Base-by-base conservation (phyloP, 306 rosid species). In the Morella rubra region DNA sequence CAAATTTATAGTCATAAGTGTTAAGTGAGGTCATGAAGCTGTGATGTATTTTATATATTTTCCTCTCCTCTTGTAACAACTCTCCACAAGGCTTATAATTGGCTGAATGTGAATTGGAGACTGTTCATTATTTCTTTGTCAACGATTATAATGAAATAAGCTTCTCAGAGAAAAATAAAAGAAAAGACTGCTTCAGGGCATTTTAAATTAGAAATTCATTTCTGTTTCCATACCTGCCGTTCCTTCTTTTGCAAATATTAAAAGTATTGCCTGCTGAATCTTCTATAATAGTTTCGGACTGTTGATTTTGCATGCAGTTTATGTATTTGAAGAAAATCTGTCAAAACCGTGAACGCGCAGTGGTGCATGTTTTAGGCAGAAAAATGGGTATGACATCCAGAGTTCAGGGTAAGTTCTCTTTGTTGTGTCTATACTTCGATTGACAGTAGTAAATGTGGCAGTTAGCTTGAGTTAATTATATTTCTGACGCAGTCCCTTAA, bases 381-480 rank as follows among this genome's bases (percentile, higher is more conserved):
- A 86, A 72, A 80, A 69, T 84, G 93, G 93, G 91, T 47, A 54
- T 96, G 88, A 81, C 0, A 58, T 91, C 99, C 73, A 96, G 84
- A 96, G 97, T 86, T 19, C 18, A 45, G 99, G 99, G 98, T 96
- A 84, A 92, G 98, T 84, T 76, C 67, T 73, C 71, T 18, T 68
- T 59, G 59, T 40, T 44, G 20, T 50, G 50, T 51, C 13, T 54
- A 44, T 27, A 56, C 27, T 8, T 18, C 42, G 4, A 41, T 13
- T 37, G 13, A 46, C 15, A 6, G 64, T 37, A 44, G 37, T n/a
- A 50, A 49, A 27, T 2, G 67, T 76, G 19, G 20, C 42, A 58
- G 53, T 71, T 72, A 53, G 69, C 45, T 53, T 72, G 78, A 24
- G 22, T 18, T 44, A 8, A 12, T 68, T 13, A 15, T 51, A n/a